Evolutionary conservation across 305 asterid genomes (phyloP), one percentile per base, ranked within the genome.

Genomic region (Coffea humblotiana): DNA sequence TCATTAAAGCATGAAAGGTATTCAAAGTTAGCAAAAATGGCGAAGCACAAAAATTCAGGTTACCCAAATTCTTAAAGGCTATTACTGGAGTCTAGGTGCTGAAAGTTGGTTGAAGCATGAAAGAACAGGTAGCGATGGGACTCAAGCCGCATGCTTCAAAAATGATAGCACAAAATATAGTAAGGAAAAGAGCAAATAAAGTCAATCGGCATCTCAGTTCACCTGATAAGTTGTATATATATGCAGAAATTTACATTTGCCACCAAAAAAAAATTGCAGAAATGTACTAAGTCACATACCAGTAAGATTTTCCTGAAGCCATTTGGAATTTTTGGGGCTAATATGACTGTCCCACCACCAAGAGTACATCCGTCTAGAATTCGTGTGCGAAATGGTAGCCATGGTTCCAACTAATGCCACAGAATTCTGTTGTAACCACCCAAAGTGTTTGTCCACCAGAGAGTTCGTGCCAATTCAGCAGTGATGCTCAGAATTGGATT

Each of bases 291-390:
- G 48, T 79, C 83, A 78, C 21, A 78, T 90, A 94, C 98, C 98
- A 85, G 97, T 93, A 86, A 96, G 99, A 89, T 96, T 96, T 77
- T 96, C 97, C 90, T 93, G 92, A 78, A 96, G 98, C 99, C 98
- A 96, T 86, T 92, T 96, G 49, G 99, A 96, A 81, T 96, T 96
- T 78, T 94, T 96, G 88, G 98, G 98, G 88, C 99, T 96, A 80
- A 94, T 93, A 80, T 96, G 99, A 83, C 99, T 96, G 83, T 96
- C 96, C 99, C 98, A 96, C 99, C 99, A 96, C 99, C 99, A 96
- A 16, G 99, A 94, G 79, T 96, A 96, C 98, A 88, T 92, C 66
- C 97, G 85, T 74, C 92, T 89, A 2, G 99, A 92, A 79, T 92
- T 94, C 1, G 88, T 77, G 19, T 92, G 90, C 9, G 92, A 80